A percentile compares a stretch with the other conserved stretches of the same genome.
Evolutionary conservation across 2,329 filamentous ascomycete species (phyloP).

Genomic region (Paecilomyces niveus): DNA sequence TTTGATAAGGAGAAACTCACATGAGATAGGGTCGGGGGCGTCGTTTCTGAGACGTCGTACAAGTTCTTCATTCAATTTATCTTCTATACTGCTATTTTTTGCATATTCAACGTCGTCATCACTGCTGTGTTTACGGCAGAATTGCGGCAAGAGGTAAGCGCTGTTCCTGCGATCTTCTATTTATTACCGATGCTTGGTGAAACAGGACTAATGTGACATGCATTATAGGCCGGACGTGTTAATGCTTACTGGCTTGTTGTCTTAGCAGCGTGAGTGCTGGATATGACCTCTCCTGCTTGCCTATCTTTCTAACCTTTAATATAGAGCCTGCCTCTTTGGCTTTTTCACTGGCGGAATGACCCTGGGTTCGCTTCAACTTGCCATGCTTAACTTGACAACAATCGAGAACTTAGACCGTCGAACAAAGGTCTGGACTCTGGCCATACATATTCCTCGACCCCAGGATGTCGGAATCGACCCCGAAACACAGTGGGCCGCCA

Average conservation of each 20-base stretch:
- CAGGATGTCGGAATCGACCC: slow-evolving; percentile 27
- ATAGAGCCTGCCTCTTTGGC: slow-evolving; percentile 60
- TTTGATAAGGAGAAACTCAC: neutral
- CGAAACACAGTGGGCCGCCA: slow-evolving; percentile 26
- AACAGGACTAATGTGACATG: slow-evolving; percentile 7
- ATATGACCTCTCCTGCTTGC: slow-evolving; percentile 1
- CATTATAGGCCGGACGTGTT: slow-evolving; percentile 23
- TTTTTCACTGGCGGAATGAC: slow-evolving; percentile 78
- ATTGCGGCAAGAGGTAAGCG: slow-evolving; percentile 40
- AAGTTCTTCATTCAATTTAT: slow-evolving; percentile 92
- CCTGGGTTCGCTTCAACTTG: slow-evolving; percentile 61
- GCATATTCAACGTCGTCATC: slow-evolving; percentile 56
- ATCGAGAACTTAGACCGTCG: slow-evolving; percentile 66
- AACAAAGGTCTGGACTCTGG: slow-evolving; percentile 61
- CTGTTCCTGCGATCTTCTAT: slow-evolving; percentile 3
- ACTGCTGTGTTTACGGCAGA: slow-evolving; percentile 58
- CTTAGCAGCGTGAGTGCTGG: slow-evolving; percentile 50
- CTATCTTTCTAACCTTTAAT: slow-evolving; percentile 9
- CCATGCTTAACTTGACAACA: slow-evolving; percentile 69
- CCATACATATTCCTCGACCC: slow-evolving; percentile 59
- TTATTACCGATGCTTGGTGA: neutral
- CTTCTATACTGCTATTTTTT: slow-evolving; percentile 64
- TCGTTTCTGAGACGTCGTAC: slow-evolving; percentile 77
- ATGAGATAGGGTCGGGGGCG: slow-evolving; percentile 68
- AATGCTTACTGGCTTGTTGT: slow-evolving; percentile 61